Evolutionary conservation across 768 basidiomycete species (phyloP), one percentile per base, ranked within the genome.

Genomic region (Psilocybe cubensis): DNA sequence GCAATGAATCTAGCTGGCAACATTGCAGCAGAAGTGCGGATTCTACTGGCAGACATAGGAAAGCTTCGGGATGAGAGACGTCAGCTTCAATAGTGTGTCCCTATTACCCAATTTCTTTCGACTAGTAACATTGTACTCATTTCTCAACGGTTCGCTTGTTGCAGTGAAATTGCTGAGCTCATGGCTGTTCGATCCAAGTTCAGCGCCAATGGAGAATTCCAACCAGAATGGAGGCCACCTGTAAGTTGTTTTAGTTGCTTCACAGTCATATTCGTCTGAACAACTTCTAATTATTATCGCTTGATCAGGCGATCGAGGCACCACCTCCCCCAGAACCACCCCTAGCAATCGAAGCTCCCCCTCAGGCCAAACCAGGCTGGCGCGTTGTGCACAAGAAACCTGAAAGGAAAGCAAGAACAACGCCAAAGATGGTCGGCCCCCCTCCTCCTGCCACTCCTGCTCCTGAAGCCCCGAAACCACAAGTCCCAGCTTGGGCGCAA

Each of bases 1-100:
- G 76, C 94, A 42, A 88, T 91, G 63, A 90, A 94, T 61, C 93
- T 94, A 71, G 92, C 88, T 66, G 91, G 88, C 66, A 88, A 91
- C 0, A 79, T 94, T 23, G 89, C 92, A 4, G 74, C 78, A 12
- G 92, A 94, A 74, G 89, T 94, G 8, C 83, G 90, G 33, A 84
- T 88, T 70, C 79, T 94, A 21, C 77, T 94, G 21, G 81, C 77
- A 23, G 92, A 94, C 68, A 92, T 94, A 25, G 91, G 91, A 40
- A 87, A 89, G 66, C 76, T 94, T 38, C 81, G 89, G 40, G 89
- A 92, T 65, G 87, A 93, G 67, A 80, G 87, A 54, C 79, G 89
- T 29, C 82, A 82, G 24, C 75, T 93, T 21, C 89, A 93, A 77
- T 85, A 83, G 92, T 93, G 65, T 61, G 91, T 82, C 25, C 78